These are phyloP conservation scores for Thymus mandschuricus DNA, from an alignment of 257 asterid species.

Conservation along the genomic window DNA sequence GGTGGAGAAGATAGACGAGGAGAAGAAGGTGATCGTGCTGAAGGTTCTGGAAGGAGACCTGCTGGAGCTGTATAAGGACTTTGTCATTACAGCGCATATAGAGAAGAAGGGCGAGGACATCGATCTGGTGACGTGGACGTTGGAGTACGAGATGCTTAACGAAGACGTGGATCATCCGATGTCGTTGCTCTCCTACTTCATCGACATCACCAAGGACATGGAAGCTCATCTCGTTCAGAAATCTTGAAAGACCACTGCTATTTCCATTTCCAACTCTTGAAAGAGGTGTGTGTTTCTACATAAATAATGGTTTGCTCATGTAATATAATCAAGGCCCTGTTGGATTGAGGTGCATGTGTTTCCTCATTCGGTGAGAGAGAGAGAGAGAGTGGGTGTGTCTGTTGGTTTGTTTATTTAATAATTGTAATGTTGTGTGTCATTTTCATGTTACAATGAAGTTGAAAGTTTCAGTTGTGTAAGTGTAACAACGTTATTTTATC, in stretches of 20 bases:
- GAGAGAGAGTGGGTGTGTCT: background rate
- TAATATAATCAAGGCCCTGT: background rate
- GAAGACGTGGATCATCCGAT: slow-evolving; percentile 21
- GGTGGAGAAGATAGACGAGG: slow-evolving; percentile 17
- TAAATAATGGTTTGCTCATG: background rate
- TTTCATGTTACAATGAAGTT: no score
- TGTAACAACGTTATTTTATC: no score
- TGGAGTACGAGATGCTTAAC: slow-evolving; percentile 19
- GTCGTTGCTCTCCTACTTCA: slow-evolving; percentile 13
- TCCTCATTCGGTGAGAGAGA: no score
- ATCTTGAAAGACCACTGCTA: no score
- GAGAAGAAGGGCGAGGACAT: background rate
- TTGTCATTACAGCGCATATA: background rate
- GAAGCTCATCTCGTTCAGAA: background rate
- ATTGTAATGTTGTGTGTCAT: background rate
- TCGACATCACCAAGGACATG: slow-evolving; percentile 21
- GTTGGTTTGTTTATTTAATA: background rate
- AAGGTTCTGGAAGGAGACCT: slow-evolving; percentile 21
- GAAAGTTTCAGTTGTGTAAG: no score
- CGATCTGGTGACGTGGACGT: slow-evolving; percentile 19
- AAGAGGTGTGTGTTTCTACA: background rate
- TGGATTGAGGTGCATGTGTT: background rate
- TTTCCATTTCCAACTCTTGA: no score
- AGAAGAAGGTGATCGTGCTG: slow-evolving; percentile 10
- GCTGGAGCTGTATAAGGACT: slow-evolving; percentile 8